Evolutionary conservation across 805 yeast species (phyloP), one percentile per base, ranked within the genome.

Genomic region (Cyberlindnera nakhonratchasimensis): DNA sequence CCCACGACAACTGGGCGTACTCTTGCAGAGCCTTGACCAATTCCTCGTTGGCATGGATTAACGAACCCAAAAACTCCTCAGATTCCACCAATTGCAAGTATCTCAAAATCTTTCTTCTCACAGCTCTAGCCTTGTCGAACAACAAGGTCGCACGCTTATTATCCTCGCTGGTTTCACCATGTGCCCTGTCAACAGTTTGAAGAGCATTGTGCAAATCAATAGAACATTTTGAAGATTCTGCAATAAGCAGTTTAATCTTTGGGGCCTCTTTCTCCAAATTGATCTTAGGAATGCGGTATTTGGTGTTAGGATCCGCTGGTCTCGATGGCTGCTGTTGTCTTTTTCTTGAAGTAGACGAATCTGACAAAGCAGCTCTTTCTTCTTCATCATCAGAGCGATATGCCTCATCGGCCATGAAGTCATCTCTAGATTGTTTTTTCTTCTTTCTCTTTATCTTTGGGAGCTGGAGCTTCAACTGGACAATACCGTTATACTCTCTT

Each of bases 1-100:
- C 63, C 45, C 68, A 48, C 51, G 80, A 62, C 66, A 68, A 62
- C 36, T 73, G 72, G 45, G 90, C 96, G 59, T 79, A 90, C 40
- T 69, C 64, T 52, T 79, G 77, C 54, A 93, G 72, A 0, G 89
- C 82, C 4, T 68, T 67, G 6, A 93, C 95, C 47, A 93, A 72
- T 59, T 87, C 90, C 54, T 93, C 99, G 59, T 93, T 93, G 34
- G 96, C 95, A 53, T 79, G 82, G 44, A 93, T 78, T 48, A 93
- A 71, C 33, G 87, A 75, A n/a, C 97, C 98, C 48, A 93, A 65
- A 47, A 80, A 84, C 55, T 87, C 96, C 49, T 90, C 97, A 45
- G 80, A 80, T 32, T 86, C 84, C 30, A 89, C 87, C 39, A 78
- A 71, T 64, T 93, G 98, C 51, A 93, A 71, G 59, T 89, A 89